Evolutionary conservation across 805 yeast genomes (phyloP).

Genomic region (Saccharomycopsis vini): DNA sequence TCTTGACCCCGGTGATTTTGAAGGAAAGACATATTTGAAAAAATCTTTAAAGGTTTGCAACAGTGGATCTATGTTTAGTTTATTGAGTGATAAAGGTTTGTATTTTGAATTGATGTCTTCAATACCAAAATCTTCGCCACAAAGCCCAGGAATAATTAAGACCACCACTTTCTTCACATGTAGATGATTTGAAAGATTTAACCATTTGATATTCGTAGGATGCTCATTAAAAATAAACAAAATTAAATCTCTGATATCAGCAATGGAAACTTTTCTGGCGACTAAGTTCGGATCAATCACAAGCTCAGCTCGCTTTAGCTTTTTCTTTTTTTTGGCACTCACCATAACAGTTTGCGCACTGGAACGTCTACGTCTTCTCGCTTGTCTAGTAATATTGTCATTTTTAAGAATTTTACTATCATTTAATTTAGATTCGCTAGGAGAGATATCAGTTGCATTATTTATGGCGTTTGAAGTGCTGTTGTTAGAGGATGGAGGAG

Average conservation of each 20-base stretch:
- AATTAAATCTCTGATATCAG: slow-evolving; percentile 39
- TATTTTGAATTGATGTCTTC: slow-evolving; percentile 18
- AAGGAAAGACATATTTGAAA: slow-evolving; percentile 39
- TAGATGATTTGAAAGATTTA: slow-evolving; percentile 38
- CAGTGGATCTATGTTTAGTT: slow-evolving; percentile 4
- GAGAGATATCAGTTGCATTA: background rate
- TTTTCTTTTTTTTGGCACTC: slow-evolving; percentile 27
- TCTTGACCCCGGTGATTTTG: slow-evolving; percentile 59
- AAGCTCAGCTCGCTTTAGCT: slow-evolving; percentile 26
- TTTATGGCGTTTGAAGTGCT: background rate
- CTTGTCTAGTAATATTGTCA: background rate
- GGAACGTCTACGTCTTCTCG: slow-evolving; percentile 24
- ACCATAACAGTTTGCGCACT: slow-evolving; percentile 19
- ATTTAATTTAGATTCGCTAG: too few species aligned
- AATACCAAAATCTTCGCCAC: slow-evolving; percentile 35
- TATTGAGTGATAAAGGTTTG: slow-evolving; percentile 10
- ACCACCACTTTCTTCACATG: slow-evolving; percentile 47
- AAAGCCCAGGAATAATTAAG: slow-evolving; percentile 59
- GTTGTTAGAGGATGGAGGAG: background rate
- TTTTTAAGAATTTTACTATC: background rate
- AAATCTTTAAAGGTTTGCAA: slow-evolving; percentile 27
- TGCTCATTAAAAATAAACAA: slow-evolving; percentile 33
- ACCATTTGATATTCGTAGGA: slow-evolving; percentile 39
- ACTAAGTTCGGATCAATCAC: slow-evolving; percentile 26
- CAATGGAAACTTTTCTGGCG: slow-evolving; percentile 26